Base-by-base conservation (phyloP, 768 basidiomycete species). In the Pleurotus pulmonarius region DNA sequence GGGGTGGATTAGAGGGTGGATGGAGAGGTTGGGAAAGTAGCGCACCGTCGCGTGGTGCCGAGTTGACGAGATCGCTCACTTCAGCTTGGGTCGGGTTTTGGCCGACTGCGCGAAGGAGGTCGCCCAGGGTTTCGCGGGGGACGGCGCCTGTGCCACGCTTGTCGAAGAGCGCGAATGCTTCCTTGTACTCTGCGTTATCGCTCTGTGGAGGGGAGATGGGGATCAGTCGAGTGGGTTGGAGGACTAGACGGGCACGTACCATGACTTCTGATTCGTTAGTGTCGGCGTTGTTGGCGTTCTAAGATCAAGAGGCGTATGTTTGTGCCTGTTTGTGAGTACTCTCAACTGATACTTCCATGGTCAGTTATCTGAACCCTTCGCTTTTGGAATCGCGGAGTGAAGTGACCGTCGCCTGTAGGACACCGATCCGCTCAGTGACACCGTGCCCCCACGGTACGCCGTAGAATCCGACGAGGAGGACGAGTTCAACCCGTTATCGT, bases 71-170 rank as follows among this genome's bases (percentile, higher is more conserved):
- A 16, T 93, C 89, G 7, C 84, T 82, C 3, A 98, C 94, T 71
- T 99, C 95, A n/a, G 90, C 87, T 70, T 98, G 97, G 0, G 96
- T 98, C n/a, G 97, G 97, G 69, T 99, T 99, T 76, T 98, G 97
- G 2, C 97, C 97, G 3, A 99, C 77, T 0, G 94, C 94, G 44
- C 97, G 84, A 13, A 99, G 75, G 8, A 99, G 83, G 70, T 98
- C 96, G 7, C 97, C 97, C 1, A 99, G 75, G 0, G 87, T 88
- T 59, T 94, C 90, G 3, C 90, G 77, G 0, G 94, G 90, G 26
- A 99, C 92, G 12, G 89, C 81, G 13, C 94, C 94, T 2, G 89
- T 92, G 38, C 97, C 97, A 62, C 87, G 87, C 77, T 98, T 98
- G 76, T 99, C 97, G 71, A 98, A 98, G 29, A 99, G 85, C 45